phyloP scores from a whole-genome alignment of 441 rosid genomes.

The Pelargonium cotyledonis region DNA sequence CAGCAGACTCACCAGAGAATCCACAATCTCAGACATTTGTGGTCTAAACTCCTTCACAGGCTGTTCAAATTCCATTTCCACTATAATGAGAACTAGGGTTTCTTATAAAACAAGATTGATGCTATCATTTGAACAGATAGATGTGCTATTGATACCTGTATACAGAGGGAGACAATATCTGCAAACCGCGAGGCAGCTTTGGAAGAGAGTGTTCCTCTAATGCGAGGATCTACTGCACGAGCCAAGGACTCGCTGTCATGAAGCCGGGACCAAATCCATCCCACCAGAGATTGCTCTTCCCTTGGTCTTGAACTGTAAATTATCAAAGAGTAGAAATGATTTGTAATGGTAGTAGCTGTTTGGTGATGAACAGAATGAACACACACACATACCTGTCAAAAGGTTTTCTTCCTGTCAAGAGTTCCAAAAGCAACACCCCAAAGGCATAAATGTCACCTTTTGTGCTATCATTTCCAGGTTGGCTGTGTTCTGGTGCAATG shows the following conservation, averaged over 20 bases:
- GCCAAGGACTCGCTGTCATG: conserved; percentile 59
- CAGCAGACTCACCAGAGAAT: conserved; percentile 49
- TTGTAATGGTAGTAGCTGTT: neutral
- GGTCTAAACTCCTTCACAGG: conserved; percentile 72
- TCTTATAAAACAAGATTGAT: neutral
- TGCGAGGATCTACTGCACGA: conserved; percentile 67
- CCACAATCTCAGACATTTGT: conserved; percentile 63
- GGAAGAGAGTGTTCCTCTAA: conserved; percentile 45
- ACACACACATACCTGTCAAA: conserved; percentile 44
- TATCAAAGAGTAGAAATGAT: neutral
- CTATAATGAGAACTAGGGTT: neutral
- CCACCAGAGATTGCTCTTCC: conserved; percentile 63
- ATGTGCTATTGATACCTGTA: conserved; percentile 42
- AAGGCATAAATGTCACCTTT: conserved; percentile 73
- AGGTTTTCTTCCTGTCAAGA: conserved; percentile 76
- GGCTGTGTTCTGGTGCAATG: conserved; percentile 70
- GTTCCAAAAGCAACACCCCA: conserved; percentile 88
- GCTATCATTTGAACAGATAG: no score
- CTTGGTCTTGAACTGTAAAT: conserved; percentile 50
- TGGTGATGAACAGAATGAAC: neutral
- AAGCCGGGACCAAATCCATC: conserved; percentile 75
- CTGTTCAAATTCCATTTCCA: conserved; percentile 30
- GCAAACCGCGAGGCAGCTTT: conserved; percentile 64
- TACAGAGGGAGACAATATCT: conserved; percentile 67
- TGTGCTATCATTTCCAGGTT: conserved; percentile 58